Conservation (phyloP, 2,329 filamentous ascomycete species). For the Ramularia collo-cygni region DNA sequence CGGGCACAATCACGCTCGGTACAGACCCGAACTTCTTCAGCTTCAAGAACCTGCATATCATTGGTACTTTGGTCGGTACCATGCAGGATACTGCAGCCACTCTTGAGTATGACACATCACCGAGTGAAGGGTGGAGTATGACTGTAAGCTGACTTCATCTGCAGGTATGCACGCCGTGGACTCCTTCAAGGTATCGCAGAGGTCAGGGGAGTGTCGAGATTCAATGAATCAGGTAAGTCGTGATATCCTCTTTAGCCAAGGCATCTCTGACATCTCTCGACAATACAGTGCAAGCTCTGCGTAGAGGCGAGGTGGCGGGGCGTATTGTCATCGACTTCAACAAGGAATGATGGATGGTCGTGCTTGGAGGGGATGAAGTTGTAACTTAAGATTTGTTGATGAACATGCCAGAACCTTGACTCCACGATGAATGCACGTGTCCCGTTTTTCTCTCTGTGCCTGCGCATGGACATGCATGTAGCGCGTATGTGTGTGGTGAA, state of each 20-base stretch:
- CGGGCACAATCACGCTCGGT: constrained; percentile 30
- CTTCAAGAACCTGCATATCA: constrained; percentile 31
- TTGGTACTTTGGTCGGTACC: constrained; percentile 38
- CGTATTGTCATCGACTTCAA: constrained; percentile 51
- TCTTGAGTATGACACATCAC: constrained; percentile 43
- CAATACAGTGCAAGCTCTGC: constrained; percentile 40
- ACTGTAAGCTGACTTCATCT: too few relatives aligned
- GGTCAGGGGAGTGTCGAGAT: constrained; percentile 40
- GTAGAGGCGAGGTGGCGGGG: constrained; percentile 45
- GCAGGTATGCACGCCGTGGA: constrained; percentile 45
- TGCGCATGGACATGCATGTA: too few relatives aligned
- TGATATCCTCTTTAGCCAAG: too few relatives aligned
- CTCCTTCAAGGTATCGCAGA: constrained; percentile 46
- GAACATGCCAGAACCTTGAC: too few relatives aligned
- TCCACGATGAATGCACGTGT: too few relatives aligned
- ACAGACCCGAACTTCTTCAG: constrained; percentile 30
- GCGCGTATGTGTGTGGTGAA: too few relatives aligned
- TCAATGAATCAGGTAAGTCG: constrained; percentile 35
- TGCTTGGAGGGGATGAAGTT: too few relatives aligned
- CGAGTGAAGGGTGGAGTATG: too few relatives aligned
- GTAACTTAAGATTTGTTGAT: too few relatives aligned
- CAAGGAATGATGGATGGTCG: constrained; percentile 19
- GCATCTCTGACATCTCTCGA: constrained; percentile 22
- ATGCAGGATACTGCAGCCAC: constrained; percentile 44
- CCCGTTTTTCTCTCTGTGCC: too few relatives aligned